A percentile compares a stretch with the other conserved stretches of the same genome.
Conservation (phyloP, 164 flowering plant genomes). For the Amborella trichopoda region DNA sequence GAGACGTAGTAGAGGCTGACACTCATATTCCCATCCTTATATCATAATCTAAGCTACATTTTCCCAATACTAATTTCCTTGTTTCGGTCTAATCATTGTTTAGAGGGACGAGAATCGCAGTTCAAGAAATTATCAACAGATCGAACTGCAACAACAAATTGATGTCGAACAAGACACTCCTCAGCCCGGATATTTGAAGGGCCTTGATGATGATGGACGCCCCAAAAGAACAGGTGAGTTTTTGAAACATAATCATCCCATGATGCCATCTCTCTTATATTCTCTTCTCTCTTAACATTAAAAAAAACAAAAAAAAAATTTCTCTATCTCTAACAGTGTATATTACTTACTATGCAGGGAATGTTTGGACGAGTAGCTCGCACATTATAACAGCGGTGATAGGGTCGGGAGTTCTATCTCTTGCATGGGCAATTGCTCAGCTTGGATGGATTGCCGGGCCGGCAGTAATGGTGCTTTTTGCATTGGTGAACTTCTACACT, state of each 20-base stretch:
- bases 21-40: too few relatives aligned
- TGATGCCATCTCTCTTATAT: not conserved
- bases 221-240: constrained; percentile 38
- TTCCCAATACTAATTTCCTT: too few relatives aligned
- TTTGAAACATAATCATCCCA: not conserved
- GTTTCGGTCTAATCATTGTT: too few relatives aligned
- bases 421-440: constrained; percentile 59
- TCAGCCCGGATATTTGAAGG: constrained; percentile 28
- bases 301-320: not conserved
- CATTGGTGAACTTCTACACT: constrained; percentile 37
- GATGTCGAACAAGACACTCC: too few relatives aligned
- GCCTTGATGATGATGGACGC: constrained; percentile 47
- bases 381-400: constrained; percentile 55
- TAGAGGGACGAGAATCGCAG: too few relatives aligned
- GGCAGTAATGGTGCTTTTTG: constrained; percentile 28
- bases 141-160: too few relatives aligned
- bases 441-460: constrained; percentile 71
- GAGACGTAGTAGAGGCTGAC: too few relatives aligned
- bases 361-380: constrained; percentile 39
- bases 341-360: constrained; percentile 21
- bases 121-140: too few relatives aligned
- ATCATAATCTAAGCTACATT: too few relatives aligned
- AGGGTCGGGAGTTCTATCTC: constrained; percentile 52
- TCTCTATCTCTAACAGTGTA: too few relatives aligned
- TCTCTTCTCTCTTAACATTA: not conserved